Conservation (phyloP, 1,284 basidiomycete species). For the Golubevia pallescens region DNA sequence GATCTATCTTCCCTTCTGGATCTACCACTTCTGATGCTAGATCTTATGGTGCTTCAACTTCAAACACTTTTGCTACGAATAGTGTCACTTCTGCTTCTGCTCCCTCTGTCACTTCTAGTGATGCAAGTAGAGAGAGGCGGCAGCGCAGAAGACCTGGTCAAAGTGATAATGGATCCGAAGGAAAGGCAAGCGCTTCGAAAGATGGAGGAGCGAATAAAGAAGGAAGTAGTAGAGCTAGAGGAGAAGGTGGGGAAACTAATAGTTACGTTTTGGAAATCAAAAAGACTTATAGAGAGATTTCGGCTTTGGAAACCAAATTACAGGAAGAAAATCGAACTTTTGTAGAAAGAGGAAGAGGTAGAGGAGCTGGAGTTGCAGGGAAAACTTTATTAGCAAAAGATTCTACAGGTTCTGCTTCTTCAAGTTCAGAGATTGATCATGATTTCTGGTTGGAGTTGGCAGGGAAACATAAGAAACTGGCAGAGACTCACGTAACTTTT, state of each 20-base stretch:
- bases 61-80: slow-evolving; percentile 1
- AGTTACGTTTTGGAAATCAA: slow-evolving; percentile 79
- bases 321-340: slow-evolving; percentile 68
- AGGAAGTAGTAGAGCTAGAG: slow-evolving; percentile 28
- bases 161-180: neutral
- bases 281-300: slow-evolving; percentile 78
- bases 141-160: slow-evolving; percentile 13
- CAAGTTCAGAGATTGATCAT: slow-evolving; percentile 13
- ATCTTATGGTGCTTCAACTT: slow-evolving; percentile 78
- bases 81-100: slow-evolving; percentile 17
- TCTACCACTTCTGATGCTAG: slow-evolving; percentile 67
- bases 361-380: slow-evolving; percentile 53
- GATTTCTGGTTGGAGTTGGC: slow-evolving; percentile 36
- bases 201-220: slow-evolving; percentile 74
- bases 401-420: neutral
- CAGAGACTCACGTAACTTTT: slow-evolving; percentile 85
- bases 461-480: slow-evolving; percentile 70
- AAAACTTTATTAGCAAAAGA: slow-evolving; percentile 1
- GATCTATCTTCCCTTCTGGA: slow-evolving; percentile 70
- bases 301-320: slow-evolving; percentile 75
- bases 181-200: slow-evolving; percentile 1
- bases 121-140: slow-evolving; percentile 4
- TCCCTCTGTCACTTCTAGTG: slow-evolving; percentile 16
- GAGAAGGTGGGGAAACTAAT: slow-evolving; percentile 67
- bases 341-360: slow-evolving; percentile 64